These are phyloP conservation scores for Irineochytrium annulatum DNA, from an alignment of 192 early-diverging fungal genomes.

Conservation along the genomic window DNA sequence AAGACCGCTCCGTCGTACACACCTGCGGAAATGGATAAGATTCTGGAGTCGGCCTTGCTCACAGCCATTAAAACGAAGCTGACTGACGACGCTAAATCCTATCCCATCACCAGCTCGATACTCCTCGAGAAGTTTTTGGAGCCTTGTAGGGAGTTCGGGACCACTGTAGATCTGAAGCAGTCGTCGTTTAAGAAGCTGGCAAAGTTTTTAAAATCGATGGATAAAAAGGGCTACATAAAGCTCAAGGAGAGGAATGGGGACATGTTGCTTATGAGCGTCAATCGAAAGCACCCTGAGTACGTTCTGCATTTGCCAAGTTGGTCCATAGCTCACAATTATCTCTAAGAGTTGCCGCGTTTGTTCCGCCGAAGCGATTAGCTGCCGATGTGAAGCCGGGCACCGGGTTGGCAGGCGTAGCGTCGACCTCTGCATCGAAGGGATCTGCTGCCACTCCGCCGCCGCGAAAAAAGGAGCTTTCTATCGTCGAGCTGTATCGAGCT, in stretches of 20 bases:
- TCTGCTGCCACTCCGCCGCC: slow-evolving; percentile 1
- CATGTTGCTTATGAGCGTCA: slow-evolving; percentile 52
- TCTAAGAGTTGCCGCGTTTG: slow-evolving; percentile 2
- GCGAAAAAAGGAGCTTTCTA: slow-evolving; percentile 9
- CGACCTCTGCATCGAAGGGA: background rate
- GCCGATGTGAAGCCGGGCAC: background rate
- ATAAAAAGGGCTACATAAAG: slow-evolving; percentile 78
- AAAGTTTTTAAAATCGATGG: slow-evolving; percentile 85
- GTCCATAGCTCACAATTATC: background rate
- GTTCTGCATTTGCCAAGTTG: slow-evolving; percentile 4
- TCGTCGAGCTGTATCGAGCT: slow-evolving; percentile 3
- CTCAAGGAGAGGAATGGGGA: slow-evolving; percentile 76
- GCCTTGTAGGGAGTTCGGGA: slow-evolving; percentile 55
- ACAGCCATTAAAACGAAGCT: slow-evolving; percentile 69
- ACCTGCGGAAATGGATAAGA: slow-evolving; percentile 67
- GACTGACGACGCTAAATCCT: slow-evolving; percentile 47
- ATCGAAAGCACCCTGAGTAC: slow-evolving; percentile 58
- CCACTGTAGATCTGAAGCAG: slow-evolving; percentile 74
- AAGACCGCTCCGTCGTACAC: background rate
- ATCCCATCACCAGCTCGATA: slow-evolving; percentile 72
- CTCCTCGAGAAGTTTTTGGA: slow-evolving; percentile 76
- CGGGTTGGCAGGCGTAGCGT: background rate
- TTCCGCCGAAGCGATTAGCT: background rate
- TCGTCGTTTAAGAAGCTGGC: slow-evolving; percentile 79
- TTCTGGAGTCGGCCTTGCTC: slow-evolving; percentile 65